These are phyloP conservation scores for Bryoerythrophyllum caledonicum DNA, from an alignment of 225 moss, liverwort and hornwort species.

Conservation along the genomic window DNA sequence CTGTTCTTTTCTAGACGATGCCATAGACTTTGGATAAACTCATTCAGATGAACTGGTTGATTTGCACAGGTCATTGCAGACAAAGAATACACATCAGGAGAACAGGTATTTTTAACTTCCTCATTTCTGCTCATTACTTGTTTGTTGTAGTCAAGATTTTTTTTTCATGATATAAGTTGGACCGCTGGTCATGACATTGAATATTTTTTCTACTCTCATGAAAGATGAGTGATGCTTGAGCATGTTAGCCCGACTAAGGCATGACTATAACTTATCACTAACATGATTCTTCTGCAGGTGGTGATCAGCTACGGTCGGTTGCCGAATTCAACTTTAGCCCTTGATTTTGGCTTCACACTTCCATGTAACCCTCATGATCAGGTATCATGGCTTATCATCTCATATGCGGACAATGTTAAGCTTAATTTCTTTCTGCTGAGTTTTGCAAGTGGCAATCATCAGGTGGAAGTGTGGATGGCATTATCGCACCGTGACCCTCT, in stretches of 20 bases:
- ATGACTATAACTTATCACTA: background rate
- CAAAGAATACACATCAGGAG: constrained; percentile 64
- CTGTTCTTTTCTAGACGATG: constrained; percentile 1
- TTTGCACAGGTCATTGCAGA: constrained; percentile 81
- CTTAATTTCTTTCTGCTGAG: constrained; percentile 19
- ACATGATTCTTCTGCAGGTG: constrained; percentile 53
- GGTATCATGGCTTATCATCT: constrained; percentile 43
- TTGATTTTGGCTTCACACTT: constrained; percentile 93
- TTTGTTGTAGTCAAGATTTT: background rate
- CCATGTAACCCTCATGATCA: constrained; percentile 85
- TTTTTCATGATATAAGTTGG: background rate
- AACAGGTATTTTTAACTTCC: constrained; percentile 53
- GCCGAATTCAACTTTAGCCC: constrained; percentile 78
- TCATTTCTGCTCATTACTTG: background rate
- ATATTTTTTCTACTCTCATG: background rate
- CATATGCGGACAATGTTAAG: background rate
- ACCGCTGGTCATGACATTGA: background rate
- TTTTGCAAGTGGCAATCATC: constrained; percentile 3
- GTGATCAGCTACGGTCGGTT: constrained; percentile 88
- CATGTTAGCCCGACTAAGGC: background rate
- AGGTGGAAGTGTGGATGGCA: constrained; percentile 98
- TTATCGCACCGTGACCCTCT: constrained; percentile 80
- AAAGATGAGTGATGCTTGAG: constrained; percentile 8
- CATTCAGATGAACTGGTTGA: constrained; percentile 10
- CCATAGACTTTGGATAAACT: background rate